phyloP scores from a whole-genome alignment of 1,284 basidiomycete species.

The Veloboletus limbatus region DNA sequence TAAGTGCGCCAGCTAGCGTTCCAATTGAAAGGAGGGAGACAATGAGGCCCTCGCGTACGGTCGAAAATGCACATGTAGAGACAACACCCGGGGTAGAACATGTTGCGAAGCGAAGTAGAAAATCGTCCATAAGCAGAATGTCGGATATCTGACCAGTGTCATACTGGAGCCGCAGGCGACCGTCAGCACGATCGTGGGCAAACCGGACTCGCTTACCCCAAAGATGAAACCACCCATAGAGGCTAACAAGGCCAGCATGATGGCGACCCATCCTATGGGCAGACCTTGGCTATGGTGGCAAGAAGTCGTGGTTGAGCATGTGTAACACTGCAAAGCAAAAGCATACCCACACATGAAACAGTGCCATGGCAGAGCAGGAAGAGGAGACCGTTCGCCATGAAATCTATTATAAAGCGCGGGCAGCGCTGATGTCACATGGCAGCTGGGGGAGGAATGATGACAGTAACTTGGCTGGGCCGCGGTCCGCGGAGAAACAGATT shows the following conservation, averaged over 20 bases:
- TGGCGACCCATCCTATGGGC: constrained; percentile 59
- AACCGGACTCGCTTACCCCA: constrained; percentile 37
- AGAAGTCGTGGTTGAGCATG: background rate
- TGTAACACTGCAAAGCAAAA: background rate
- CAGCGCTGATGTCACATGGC: too few species aligned
- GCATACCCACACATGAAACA: constrained; percentile 13
- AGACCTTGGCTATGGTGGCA: constrained; percentile 34
- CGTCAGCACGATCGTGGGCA: constrained; percentile 2
- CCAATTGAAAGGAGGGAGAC: constrained; percentile 69
- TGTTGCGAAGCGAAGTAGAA: constrained; percentile 59
- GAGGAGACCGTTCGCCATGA: too few species aligned
- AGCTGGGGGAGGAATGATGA: too few species aligned
- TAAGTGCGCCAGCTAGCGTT: constrained; percentile 57
- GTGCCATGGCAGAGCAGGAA: constrained; percentile 9
- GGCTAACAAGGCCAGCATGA: constrained; percentile 67
- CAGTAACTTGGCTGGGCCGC: too few species aligned
- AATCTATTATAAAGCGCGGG: too few species aligned
- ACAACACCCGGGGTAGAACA: constrained; percentile 42
- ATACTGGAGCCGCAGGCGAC: constrained; percentile 40
- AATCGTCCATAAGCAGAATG: constrained; percentile 75
- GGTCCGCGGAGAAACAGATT: too few species aligned
- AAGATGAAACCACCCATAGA: constrained; percentile 82
- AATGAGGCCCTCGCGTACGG: constrained; percentile 60
- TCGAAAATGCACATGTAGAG: constrained; percentile 49
- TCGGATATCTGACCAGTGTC: constrained; percentile 80